Percentiles rank a stretch among this genome's conserved stretches.
phyloP scores from a whole-genome alignment of 2,329 filamentous ascomycete species.

The Aspergillus pseudoglaucus region DNA sequence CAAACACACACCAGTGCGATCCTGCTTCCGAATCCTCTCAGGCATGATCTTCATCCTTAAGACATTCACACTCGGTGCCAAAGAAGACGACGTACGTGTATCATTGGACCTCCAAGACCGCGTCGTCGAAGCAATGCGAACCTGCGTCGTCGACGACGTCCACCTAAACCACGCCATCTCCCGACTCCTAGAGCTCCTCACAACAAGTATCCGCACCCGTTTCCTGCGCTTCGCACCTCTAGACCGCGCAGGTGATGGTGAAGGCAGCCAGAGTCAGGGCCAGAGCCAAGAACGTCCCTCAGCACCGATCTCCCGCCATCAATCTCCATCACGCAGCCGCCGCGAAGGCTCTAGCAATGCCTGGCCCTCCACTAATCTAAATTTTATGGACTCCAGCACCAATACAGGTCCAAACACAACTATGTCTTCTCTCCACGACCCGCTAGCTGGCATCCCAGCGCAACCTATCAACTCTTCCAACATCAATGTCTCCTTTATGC shows the following conservation, averaged over 20 bases:
- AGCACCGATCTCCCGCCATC: slow-evolving; percentile 26
- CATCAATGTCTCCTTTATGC: slow-evolving; percentile 42
- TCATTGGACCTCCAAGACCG: slow-evolving; percentile 54
- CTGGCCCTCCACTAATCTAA: slow-evolving; percentile 21
- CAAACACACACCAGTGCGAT: slow-evolving; percentile 57
- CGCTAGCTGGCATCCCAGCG: slow-evolving; percentile 38
- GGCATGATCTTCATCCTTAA: slow-evolving; percentile 61
- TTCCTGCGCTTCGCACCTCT: slow-evolving; percentile 53
- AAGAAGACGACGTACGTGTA: slow-evolving; percentile 55
- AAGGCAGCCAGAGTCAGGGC: slow-evolving; percentile 3
- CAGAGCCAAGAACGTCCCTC: slow-evolving; percentile 29
- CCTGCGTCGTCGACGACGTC: slow-evolving; percentile 59
- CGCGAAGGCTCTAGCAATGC: slow-evolving; percentile 19
- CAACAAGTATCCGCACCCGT: slow-evolving; percentile 51
- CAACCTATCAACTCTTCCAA: slow-evolving; percentile 41
- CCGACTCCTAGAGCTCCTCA: slow-evolving; percentile 54
- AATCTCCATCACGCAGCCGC: slow-evolving; percentile 27
- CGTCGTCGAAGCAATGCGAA: slow-evolving; percentile 53
- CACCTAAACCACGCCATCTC: slow-evolving; percentile 59
- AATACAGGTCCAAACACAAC: slow-evolving; percentile 9
- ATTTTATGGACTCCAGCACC: slow-evolving; percentile 22
- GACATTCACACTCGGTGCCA: slow-evolving; percentile 58
- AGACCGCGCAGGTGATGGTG: slow-evolving; percentile 39
- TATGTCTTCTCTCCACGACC: slow-evolving; percentile 30
- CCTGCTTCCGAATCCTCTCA: slow-evolving; percentile 58